Evolutionary conservation across 331 rosid species (phyloP), one percentile per base, ranked within the genome.

Genomic region (Erythrophleum ivorense): DNA sequence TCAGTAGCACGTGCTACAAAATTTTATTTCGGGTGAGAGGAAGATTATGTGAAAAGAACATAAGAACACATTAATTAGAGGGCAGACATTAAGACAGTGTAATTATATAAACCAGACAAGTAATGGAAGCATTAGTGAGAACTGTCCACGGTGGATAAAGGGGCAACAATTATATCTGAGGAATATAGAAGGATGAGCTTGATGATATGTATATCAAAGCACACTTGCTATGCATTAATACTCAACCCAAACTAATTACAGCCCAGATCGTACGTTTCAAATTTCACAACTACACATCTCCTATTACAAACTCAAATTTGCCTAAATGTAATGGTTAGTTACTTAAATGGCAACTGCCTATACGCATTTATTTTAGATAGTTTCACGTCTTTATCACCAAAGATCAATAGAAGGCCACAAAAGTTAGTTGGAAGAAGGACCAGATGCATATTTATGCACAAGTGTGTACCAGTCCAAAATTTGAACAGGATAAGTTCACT

Each of bases 1-100:
- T 84, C 85, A 3, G 64, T 63, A 60, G 71, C 48, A 36, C 46
- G 73, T 34, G 46, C 91, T 85, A 87, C 85, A 78, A 85, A 45
- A 70, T 80, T 43, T 24, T 38, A 79, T 18, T 63, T 33, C 52
- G 34, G 19, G 69, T 67, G 83, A 43, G 16, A 67, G 6, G 33
- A 60, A 9, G 16, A 58, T 24, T 11, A 45, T 33, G 74, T 15
- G 48, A 13, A 24, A 71, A 71, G 66, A 40, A 73, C 82, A 58
- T 34, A 29, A 78, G 75, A 54, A 78, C 34, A 41, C 73, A 2
- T 13, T 6, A 45, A 70, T 12, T 43, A 29, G 48, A 45, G 71
- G 13, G 36, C 8, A 67, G 48, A 77, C 45, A 76, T 10, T 15
- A 43, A 29, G 24, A 72, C 29, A 24, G 4, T 18, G 64, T 60